Evolutionary conservation across 352 stramenopile species (phyloP).

Genomic region (Peronospora tabacina): DNA sequence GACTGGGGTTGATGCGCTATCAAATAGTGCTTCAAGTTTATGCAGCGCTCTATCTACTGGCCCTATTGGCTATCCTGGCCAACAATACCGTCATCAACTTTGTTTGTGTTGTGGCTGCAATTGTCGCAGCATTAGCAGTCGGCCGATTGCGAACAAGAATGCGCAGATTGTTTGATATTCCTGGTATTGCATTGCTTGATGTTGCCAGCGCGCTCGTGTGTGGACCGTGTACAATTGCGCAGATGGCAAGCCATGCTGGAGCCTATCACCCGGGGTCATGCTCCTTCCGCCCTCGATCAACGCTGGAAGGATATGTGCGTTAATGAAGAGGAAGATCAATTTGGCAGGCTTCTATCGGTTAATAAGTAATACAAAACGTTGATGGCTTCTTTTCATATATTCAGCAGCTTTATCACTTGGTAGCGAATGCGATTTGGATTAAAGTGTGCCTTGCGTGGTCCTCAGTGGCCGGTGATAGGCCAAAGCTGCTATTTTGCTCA

Average conservation of each 20-base stretch:
- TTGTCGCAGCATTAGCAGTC: conserved; percentile 9
- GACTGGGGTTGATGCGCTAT: conserved; percentile 40
- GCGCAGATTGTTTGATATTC: conserved; percentile 40
- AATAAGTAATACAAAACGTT: too few species aligned
- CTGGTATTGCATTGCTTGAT: conserved; percentile 28
- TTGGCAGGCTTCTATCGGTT: too few species aligned
- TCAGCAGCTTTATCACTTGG: too few species aligned
- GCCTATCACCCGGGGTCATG: conserved; percentile 33
- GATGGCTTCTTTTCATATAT: too few species aligned
- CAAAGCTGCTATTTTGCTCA: too few species aligned
- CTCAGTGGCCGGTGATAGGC: too few species aligned
- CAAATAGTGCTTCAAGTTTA: conserved; percentile 36
- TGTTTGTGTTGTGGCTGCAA: conserved; percentile 20
- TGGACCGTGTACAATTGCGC: conserved; percentile 34
- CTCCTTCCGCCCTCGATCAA: conserved; percentile 30
- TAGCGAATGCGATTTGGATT: too few species aligned
- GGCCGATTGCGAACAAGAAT: conserved; percentile 31
- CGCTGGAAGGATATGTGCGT: conserved; percentile 31
- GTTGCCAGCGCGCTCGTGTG: conserved; percentile 29
- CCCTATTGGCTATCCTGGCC: conserved; percentile 24
- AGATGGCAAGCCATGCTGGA: conserved; percentile 41
- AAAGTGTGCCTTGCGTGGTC: too few species aligned
- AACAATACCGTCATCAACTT: conserved; percentile 14
- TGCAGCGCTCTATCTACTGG: conserved; percentile 24
- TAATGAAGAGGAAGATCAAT: conserved; percentile 4